Conservation (phyloP, 2,329 filamentous ascomycete genomes). For the Parafenestella ontariensis region DNA sequence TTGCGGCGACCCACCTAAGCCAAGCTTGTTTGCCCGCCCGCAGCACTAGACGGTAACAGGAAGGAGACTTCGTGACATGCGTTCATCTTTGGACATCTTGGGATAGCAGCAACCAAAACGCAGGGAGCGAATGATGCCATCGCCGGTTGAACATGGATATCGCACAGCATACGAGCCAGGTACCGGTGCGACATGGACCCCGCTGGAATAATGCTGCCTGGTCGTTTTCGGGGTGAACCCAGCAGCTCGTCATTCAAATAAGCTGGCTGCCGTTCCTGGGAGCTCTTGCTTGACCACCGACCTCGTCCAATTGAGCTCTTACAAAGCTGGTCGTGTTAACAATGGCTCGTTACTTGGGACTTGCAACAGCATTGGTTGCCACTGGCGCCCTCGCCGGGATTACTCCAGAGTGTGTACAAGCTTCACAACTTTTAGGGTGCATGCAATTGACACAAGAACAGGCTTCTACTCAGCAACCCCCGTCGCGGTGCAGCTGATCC, state of each 20-base stretch:
- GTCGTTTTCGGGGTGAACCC: slow-evolving; percentile 5
- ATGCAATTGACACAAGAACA: slow-evolving; percentile 13
- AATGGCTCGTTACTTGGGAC: slow-evolving; percentile 45
- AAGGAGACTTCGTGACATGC: slow-evolving; percentile 25
- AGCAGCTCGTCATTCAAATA: slow-evolving; percentile 30
- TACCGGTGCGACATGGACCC: slow-evolving; percentile 23
- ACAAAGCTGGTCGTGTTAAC: slow-evolving; percentile 34
- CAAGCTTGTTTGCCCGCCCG: slow-evolving; percentile 32
- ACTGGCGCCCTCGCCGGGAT: slow-evolving; percentile 41
- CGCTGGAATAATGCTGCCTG: slow-evolving; percentile 13
- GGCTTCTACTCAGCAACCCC: slow-evolving; percentile 71
- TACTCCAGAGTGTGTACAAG: slow-evolving; percentile 42
- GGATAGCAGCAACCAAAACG: slow-evolving; percentile 12
- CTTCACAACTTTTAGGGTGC: background rate
- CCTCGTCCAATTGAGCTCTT: slow-evolving; percentile 35
- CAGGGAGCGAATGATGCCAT: slow-evolving; percentile 26
- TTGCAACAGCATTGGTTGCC: slow-evolving; percentile 43
- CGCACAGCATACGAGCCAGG: slow-evolving; percentile 11
- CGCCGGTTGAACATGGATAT: slow-evolving; percentile 12
- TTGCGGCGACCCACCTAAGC: slow-evolving; percentile 26
- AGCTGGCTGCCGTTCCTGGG: slow-evolving; percentile 22
- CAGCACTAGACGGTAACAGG: slow-evolving; percentile 24
- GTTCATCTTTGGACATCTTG: slow-evolving; percentile 13
- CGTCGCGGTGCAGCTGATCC: slow-evolving; percentile 72
- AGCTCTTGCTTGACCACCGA: slow-evolving; percentile 24